Conservation (phyloP, 306 rosid species). For the Prunus campanulata region DNA sequence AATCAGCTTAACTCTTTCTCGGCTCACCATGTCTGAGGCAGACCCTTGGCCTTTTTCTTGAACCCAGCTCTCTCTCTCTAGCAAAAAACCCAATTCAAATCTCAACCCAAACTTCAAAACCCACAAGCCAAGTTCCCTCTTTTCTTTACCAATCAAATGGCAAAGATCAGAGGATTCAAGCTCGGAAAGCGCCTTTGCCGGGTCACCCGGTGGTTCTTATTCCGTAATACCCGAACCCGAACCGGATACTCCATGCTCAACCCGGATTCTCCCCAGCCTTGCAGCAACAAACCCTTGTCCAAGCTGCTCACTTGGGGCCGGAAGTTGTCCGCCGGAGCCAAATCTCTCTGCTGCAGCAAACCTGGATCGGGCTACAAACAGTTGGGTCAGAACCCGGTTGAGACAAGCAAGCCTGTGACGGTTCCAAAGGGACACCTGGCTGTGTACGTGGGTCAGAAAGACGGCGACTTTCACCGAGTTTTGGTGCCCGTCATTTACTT, state of each 20-base stretch:
- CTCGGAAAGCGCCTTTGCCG: slow-evolving; percentile 52
- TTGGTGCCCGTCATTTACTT: slow-evolving; percentile 88
- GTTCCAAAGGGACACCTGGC: slow-evolving; percentile 91
- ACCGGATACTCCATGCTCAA: slow-evolving; percentile 27
- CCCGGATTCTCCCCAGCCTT: background rate
- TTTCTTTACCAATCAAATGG: slow-evolving; percentile 18
- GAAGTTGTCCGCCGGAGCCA: slow-evolving; percentile 45
- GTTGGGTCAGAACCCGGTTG: slow-evolving; percentile 36
- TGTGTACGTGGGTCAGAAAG: slow-evolving; percentile 78
- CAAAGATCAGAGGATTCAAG: slow-evolving; percentile 54
- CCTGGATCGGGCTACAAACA: slow-evolving; percentile 37
- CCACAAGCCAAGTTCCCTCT: background rate
- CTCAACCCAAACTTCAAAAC: background rate
- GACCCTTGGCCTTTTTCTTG: slow-evolving; percentile 75
- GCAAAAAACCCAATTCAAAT: background rate
- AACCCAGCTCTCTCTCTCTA: slow-evolving; percentile 1
- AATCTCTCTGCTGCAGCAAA: slow-evolving; percentile 36
- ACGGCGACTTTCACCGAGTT: slow-evolving; percentile 68
- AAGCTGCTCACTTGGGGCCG: slow-evolving; percentile 66
- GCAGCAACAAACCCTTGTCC: slow-evolving; percentile 16
- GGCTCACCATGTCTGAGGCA: slow-evolving; percentile 65
- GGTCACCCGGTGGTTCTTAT: slow-evolving; percentile 43
- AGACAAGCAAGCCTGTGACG: slow-evolving; percentile 4
- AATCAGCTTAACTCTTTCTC: slow-evolving; percentile 51
- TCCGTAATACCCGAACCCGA: slow-evolving; percentile 26